These are phyloP conservation scores for Ophiostoma tasmaniense DNA, from an alignment of 2,329 filamentous ascomycete species.

Conservation along the genomic window DNA sequence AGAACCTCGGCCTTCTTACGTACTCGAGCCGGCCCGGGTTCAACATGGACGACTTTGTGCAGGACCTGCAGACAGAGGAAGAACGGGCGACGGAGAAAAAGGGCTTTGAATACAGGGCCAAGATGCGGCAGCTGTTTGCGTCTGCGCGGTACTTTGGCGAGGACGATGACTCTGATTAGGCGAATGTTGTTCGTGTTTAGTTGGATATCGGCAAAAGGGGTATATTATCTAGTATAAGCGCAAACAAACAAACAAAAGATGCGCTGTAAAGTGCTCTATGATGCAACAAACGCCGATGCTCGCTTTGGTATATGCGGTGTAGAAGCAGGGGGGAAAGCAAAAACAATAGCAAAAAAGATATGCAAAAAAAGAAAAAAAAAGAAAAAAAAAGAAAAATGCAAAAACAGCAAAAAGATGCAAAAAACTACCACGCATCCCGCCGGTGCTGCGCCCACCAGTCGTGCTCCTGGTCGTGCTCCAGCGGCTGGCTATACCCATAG, in stretches of 20 bases:
- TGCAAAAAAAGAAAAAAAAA: background rate
- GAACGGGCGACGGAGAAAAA: conserved; percentile 44
- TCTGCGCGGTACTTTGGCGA: conserved; percentile 55
- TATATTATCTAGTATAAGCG: background rate
- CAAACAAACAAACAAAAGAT: no score
- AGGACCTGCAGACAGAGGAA: conserved; percentile 35
- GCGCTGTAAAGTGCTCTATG: no score
- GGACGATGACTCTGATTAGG: conserved; percentile 10
- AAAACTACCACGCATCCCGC: background rate
- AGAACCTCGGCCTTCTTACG: conserved; percentile 64
- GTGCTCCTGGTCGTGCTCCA: background rate
- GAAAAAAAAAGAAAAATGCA: background rate
- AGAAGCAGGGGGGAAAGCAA: background rate
- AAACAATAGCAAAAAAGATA: background rate
- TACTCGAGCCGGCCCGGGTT: conserved; percentile 49
- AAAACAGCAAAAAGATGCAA: no score
- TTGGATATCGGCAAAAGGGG: background rate
- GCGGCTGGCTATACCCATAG: no score
- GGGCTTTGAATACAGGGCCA: conserved; percentile 54
- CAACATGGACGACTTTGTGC: conserved; percentile 43
- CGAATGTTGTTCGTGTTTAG: no score
- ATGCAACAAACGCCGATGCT: background rate
- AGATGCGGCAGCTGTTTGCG: conserved; percentile 67
- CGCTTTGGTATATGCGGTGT: background rate
- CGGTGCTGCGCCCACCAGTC: background rate